phyloP scores from a whole-genome alignment of 163 green algal genomes.

The Trebouxia gelatinosa region DNA sequence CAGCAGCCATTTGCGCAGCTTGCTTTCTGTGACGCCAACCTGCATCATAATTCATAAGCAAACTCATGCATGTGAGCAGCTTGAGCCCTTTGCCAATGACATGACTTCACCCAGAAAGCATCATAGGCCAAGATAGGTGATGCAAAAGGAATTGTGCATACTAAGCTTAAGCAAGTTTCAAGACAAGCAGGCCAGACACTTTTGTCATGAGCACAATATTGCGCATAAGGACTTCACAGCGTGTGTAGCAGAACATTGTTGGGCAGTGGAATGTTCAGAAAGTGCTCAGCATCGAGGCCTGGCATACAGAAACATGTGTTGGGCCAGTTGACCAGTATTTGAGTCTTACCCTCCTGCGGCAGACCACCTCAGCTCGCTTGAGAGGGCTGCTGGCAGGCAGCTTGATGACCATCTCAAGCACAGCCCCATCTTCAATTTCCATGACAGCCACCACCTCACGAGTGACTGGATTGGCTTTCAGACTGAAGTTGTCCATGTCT shows the following conservation, averaged over 20 bases:
- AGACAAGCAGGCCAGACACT: not conserved
- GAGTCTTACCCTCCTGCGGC: constrained; percentile 25
- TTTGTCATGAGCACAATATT: not conserved
- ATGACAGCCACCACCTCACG: constrained; percentile 74
- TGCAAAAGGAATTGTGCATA: not conserved
- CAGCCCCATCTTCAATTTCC: constrained; percentile 76
- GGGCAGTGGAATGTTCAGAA: too few relatives aligned
- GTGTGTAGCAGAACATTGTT: too few relatives aligned
- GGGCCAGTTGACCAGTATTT: too few relatives aligned
- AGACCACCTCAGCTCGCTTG: constrained; percentile 64
- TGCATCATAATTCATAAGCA: constrained; percentile 25
- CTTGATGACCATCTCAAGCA: constrained; percentile 83
- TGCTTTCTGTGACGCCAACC: constrained; percentile 79
- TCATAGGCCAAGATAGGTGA: not conserved
- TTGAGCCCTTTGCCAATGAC: not conserved
- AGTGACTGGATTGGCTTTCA: constrained; percentile 47
- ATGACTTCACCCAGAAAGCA: not conserved
- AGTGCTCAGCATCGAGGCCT: too few relatives aligned
- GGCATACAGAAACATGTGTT: not conserved
- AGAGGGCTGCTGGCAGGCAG: constrained; percentile 84
- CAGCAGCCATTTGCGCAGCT: constrained; percentile 94
- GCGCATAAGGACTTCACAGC: not conserved
- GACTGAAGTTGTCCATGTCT: constrained; percentile 55
- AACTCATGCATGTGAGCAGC: not conserved
- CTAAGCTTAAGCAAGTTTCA: not conserved